Base-by-base conservation (phyloP, 495 filamentous ascomycete genomes). In the Halenospora varia region DNA sequence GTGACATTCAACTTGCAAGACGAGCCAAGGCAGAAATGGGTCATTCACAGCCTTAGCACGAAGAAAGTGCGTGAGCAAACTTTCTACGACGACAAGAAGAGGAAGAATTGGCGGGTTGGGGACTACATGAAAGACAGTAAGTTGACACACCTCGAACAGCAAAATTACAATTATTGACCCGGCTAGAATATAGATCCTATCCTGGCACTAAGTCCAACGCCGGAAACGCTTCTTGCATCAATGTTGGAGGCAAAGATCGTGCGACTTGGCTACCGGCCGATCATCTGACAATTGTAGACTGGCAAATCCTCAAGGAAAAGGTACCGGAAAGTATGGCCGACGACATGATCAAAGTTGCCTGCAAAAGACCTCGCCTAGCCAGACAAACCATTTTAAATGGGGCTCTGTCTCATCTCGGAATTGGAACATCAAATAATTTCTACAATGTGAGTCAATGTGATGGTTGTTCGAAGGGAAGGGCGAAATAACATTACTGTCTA, bases 241-340 rank as follows among this genome's bases (percentile, higher is more conserved):
- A 58, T n/a, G 24, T 58, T 2, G 55, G 55, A 47, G 3, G 22
- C 8, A 4, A 20, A 17, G 17, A 18, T 23, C 10, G 39, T 19
- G 11, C 25, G 26, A 45, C 22, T 10, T 52, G 55, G 55, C 51
- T 52, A 40, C 49, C 50, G 11, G 44, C 44, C 2, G 25, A 53
- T 18, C 6, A 42, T 19, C 25, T 59, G n/a, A 48, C 11, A 2
- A 59, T 59, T 24, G 42, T 59, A 10, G 49, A 53, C 10, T 59
- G 50, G 56, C 56, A 59, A 39, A 25, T 15, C 25, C 29, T 45
- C 22, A 24, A n/a, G n/a, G n/a, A n/a, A 15, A 22, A 20, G 22
- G 48, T 25, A n/a, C n/a, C 49, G 13, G 23, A 39, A 4, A 41
- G 46, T 0, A n/a, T n/a, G n/a, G n/a, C 42, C n/a, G 17, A n/a